Evolutionary conservation across 2,329 filamentous ascomycete genomes (phyloP).

Genomic region (Clarireedia hainanense): DNA sequence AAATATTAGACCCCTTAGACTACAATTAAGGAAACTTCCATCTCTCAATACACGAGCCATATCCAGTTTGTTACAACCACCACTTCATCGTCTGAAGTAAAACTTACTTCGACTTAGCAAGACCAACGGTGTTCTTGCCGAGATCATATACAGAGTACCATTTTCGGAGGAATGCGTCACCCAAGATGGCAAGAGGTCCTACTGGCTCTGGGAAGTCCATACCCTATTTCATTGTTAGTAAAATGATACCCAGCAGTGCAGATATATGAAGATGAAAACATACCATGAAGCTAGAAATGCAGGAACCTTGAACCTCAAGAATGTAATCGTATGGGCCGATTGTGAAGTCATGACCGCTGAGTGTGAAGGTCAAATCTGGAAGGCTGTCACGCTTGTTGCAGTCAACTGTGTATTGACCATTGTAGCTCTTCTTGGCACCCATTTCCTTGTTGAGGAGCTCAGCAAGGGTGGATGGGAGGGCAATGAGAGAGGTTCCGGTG

Average conservation of each 20-base stretch:
- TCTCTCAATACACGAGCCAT: background rate
- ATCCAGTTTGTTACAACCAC: conserved; percentile 3
- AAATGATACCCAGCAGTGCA: conserved; percentile 39
- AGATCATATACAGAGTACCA: conserved; percentile 98
- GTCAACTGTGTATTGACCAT: conserved; percentile 92
- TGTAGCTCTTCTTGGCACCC: conserved; percentile 94
- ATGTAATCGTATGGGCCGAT: conserved; percentile 90
- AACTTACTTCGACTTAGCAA: conserved; percentile 62
- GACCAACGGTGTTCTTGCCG: conserved; percentile 77
- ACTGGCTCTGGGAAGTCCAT: conserved; percentile 59
- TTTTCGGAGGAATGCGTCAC: conserved; percentile 75
- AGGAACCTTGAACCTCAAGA: conserved; percentile 87
- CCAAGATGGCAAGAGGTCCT: conserved; percentile 89
- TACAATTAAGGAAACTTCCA: conserved; percentile 6
- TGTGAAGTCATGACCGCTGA: conserved; percentile 87
- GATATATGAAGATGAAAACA: conserved; percentile 47
- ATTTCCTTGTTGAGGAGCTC: conserved; percentile 98
- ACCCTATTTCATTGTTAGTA: conserved; percentile 76
- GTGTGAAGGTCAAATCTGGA: conserved; percentile 84
- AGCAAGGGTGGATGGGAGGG: conserved; percentile 81
- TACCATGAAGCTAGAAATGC: conserved; percentile 92
- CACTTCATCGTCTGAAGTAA: background rate
- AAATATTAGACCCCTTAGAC: conserved; percentile 3
- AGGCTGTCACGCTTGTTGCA: conserved; percentile 76
- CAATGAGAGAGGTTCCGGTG: conserved; percentile 96